Evolutionary conservation across 1,284 basidiomycete species (phyloP), one percentile per base, ranked within the genome.

Genomic region (Psilocybe mexicana): DNA sequence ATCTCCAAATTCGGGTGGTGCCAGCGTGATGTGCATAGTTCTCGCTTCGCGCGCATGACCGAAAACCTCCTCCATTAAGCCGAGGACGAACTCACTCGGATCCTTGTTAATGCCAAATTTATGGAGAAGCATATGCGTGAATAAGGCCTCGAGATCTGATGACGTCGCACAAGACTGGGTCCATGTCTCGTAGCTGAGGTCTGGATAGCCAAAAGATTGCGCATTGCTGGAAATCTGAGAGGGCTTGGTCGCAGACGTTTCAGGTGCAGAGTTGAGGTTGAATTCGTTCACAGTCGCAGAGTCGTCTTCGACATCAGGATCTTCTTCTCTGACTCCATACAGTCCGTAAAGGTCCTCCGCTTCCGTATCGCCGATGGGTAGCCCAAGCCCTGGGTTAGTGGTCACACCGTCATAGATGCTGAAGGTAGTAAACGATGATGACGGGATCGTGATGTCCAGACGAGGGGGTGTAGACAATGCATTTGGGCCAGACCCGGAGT

Each of bases 91-190:
- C 10, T 74, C 69, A 18, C 66, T 64, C 3, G 70, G 72, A 40
- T 69, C 64, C 35, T 69, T 71, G 57, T 71, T 66, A 40, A 76
- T 69, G 2, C 73, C 74, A 48, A 68, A 76, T 45, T 74, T 74
- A 26, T 70, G 57, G 4, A 66, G 66, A 43, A 76, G 64, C 74
- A 77, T 73, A 56, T 75, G 69, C 54, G 74, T 72, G 56, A 77
- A 77, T 12, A 77, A 64, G 6, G 68, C 58, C 55, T 77, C 75
- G 54, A 76, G 55, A 52, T 74, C 74, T 28, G 63, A 63, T 10
- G 68, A 65, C 1, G 69, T 64, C 6, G 61, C 61, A 12, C 50
- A 42, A 2, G 59, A 52, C 3, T 58, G 61, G 12, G 52, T 60
- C 63, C 63, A 66, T 10, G 55, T 46, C 11, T 44, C 49, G 7